A percentile compares a stretch with the other conserved stretches of the same genome.
These are phyloP conservation scores for Populus pruinosa DNA, from an alignment of 345 rosid genomes.

Conservation along the genomic window DNA sequence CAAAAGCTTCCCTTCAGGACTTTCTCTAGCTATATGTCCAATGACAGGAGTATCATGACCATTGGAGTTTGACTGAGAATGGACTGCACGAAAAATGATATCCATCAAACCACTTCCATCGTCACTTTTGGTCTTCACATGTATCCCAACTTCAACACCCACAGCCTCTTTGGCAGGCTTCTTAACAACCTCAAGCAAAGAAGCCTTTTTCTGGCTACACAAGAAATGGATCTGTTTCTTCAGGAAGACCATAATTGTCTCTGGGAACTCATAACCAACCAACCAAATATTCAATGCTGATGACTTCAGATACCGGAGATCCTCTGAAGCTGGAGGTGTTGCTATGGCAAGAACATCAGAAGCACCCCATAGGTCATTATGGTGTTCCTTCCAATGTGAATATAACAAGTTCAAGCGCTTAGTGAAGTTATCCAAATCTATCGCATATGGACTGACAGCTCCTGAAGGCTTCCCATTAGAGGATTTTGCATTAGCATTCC, in stretches of 20 bases:
- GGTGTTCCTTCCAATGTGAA: conserved; percentile 60
- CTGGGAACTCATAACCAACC: conserved; percentile 95
- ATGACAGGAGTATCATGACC: conserved; percentile 46
- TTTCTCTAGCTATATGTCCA: conserved; percentile 72
- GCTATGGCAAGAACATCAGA: conserved; percentile 67
- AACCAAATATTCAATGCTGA: conserved; percentile 88
- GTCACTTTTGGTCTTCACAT: conserved; percentile 65
- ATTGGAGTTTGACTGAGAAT: conserved; percentile 38
- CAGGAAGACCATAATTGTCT: conserved; percentile 82
- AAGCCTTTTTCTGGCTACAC: conserved; percentile 78
- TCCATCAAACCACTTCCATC: conserved; percentile 71
- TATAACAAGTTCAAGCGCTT: conserved; percentile 62
- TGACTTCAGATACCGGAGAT: conserved; percentile 79
- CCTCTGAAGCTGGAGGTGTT: conserved; percentile 83
- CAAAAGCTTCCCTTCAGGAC: conserved; percentile 82
- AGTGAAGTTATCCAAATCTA: conserved; percentile 57
- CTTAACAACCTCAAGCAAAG: conserved; percentile 69
- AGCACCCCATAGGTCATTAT: conserved; percentile 62
- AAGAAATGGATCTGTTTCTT: conserved; percentile 75
- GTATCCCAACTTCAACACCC: conserved; percentile 60
- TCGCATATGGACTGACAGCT: conserved; percentile 44
- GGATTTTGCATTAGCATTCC: conserved; percentile 51
- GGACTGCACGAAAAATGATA: conserved; percentile 55
- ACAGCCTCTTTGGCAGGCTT: conserved; percentile 59
- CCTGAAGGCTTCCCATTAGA: conserved; percentile 29